A percentile compares a stretch with the other conserved stretches of the same genome.
Conservation (phyloP, 768 basidiomycete species). For the Melanogaster broomeanus region DNA sequence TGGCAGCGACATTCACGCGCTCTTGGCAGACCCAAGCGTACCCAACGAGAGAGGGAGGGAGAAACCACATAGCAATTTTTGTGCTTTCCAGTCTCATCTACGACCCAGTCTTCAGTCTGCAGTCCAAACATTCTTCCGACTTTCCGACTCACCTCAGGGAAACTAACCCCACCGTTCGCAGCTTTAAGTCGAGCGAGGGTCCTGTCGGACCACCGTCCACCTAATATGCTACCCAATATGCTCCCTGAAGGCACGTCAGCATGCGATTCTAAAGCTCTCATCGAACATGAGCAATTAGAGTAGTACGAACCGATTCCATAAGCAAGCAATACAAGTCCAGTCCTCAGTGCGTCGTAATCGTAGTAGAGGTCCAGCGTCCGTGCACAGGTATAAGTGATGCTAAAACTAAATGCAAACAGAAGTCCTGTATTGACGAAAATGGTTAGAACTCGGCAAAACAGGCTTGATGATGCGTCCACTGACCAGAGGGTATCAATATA, state of each 20-base stretch:
- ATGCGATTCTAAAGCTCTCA: not conserved
- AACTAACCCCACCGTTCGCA: constrained; percentile 47
- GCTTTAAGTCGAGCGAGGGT: constrained; percentile 47
- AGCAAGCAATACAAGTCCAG: constrained; percentile 75
- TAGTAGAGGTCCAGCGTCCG: constrained; percentile 68
- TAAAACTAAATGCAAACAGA: constrained; percentile 71
- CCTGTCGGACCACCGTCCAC: constrained; percentile 62
- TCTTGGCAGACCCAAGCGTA: constrained; percentile 79
- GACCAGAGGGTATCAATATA: constrained; percentile 44
- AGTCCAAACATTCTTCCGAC: not conserved
- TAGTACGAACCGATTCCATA: constrained; percentile 68
- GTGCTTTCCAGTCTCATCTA: constrained; percentile 80
- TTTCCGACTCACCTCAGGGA: constrained; percentile 62
- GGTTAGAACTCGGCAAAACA: not conserved
- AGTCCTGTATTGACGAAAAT: constrained; percentile 44
- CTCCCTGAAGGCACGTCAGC: constrained; percentile 34
- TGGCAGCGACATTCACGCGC: constrained; percentile 63
- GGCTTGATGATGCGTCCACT: not conserved
- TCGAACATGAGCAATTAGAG: not conserved
- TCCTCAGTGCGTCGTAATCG: constrained; percentile 64
- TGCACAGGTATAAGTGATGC: constrained; percentile 72
- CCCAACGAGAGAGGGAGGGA: constrained; percentile 61
- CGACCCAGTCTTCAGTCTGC: not conserved
- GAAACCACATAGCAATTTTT: constrained; percentile 47
- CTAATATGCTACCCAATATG: constrained; percentile 55